Base-by-base conservation (phyloP, 2,329 filamentous ascomycete species). In the Bipolaris cookei region DNA sequence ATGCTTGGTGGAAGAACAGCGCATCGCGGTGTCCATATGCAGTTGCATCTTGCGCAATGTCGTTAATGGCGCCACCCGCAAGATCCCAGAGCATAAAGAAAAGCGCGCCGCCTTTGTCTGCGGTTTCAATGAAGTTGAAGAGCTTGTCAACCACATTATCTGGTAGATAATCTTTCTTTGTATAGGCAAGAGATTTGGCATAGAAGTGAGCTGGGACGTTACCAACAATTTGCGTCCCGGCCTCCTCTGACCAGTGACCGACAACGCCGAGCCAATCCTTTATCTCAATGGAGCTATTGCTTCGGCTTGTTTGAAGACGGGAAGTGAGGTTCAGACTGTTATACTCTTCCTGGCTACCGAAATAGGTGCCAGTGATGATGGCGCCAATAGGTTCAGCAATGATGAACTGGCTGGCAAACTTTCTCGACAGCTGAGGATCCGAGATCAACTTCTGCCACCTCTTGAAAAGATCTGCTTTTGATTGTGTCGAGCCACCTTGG, bases 31-130 rank as follows among this genome's bases (percentile, higher is more conserved):
- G 73, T 1, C 67, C 67, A 35, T 76, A 76, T 0, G 74, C 66
- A 3, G 74, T 75, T 1, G 70, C 74, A 16, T 70, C 63, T 1
- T 65, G 51, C 5, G 69, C 64, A 2, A 75, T 62, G 34, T 76
- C 72, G 48, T 70, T 73, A 46, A 71, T 68, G 2, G 67, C 67
- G 14, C 75, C 74, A 46, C 72, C 74, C 23, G 67, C 71, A 0
- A 76, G 65, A 43, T 75, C 70, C 66, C 68, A 76, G 54, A 76
- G 70, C 48, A 72, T 59, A 43, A 76, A 75, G 70, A 71, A 75
- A 3, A 73, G 37, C 1, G 67, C 64, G 4, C 66, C 68, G n/a
- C 69, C 72, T 50, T 75, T 75, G 55, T 75, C 65, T 2, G 67
- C 55, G 11, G 52, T 59, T 39, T 72, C 71, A 43, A 76, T 62